These are phyloP conservation scores for Astraeus odoratus DNA, from an alignment of 768 basidiomycete genomes.

Conservation along the genomic window DNA sequence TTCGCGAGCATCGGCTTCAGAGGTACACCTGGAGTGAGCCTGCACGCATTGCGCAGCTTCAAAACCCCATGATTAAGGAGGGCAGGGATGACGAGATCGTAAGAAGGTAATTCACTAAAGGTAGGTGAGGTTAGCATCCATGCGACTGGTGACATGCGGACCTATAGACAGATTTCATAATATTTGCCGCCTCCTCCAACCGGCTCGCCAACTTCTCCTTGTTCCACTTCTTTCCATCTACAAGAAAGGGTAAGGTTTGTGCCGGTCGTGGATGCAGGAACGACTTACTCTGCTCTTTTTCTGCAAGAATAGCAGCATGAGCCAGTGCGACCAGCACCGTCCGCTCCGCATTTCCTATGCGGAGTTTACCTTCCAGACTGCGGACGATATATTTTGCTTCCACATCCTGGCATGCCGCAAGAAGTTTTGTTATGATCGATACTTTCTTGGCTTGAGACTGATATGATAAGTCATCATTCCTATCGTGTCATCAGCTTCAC, in stretches of 20 bases:
- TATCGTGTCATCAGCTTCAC: slow-evolving; percentile 11
- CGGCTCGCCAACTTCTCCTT: slow-evolving; percentile 64
- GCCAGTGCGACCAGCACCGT: slow-evolving; percentile 94
- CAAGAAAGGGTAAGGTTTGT: slow-evolving; percentile 1
- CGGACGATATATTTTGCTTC: slow-evolving; percentile 98
- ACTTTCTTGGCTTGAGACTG: slow-evolving; percentile 96
- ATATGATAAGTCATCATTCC: slow-evolving; percentile 4
- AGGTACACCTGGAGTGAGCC: slow-evolving; percentile 91
- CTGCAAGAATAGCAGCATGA: slow-evolving; percentile 80
- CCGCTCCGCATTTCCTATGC: slow-evolving; percentile 95
- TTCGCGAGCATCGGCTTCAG: slow-evolving; percentile 99
- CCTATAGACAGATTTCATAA: slow-evolving; percentile 93
- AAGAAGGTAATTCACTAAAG: slow-evolving; percentile 84
- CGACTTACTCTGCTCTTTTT: slow-evolving; percentile 53
- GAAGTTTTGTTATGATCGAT: slow-evolving; percentile 86
- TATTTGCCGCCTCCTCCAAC: slow-evolving; percentile 69
- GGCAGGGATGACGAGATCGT: slow-evolving; percentile 89
- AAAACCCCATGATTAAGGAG: slow-evolving; percentile 74
- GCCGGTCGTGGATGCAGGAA: neutral
- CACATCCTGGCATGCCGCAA: slow-evolving; percentile 83
- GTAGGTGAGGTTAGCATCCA: slow-evolving; percentile 1
- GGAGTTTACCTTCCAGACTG: slow-evolving; percentile 91
- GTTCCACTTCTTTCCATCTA: slow-evolving; percentile 69
- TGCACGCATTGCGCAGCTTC: slow-evolving; percentile 66
- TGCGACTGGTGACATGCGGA: slow-evolving; percentile 24